Base-by-base conservation (phyloP, 805 yeast species). In the Lipomyces sp. region DNA sequence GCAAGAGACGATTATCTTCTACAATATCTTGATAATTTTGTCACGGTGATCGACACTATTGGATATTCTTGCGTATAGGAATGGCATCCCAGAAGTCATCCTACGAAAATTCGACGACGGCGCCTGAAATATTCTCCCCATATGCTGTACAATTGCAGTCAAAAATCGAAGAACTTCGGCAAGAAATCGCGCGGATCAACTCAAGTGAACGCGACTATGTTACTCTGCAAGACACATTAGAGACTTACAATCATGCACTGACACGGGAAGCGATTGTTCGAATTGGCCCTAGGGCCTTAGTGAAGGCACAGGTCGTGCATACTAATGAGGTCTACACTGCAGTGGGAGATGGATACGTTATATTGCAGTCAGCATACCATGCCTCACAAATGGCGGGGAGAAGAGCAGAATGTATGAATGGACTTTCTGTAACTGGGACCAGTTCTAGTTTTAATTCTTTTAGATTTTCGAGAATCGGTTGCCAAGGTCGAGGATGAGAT, bases 321-420 rank as follows among this genome's bases (percentile, higher is more conserved):
- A 69, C 72, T n/a, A 69, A 69, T 35, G 69, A 65, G 48, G 60
- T 69, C 15, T 58, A 42, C 24, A 56, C 64, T 7, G 39, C 55
- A 6, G 54, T 63, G n/a, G 72, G 72, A 30, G 71, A 58, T 30
- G 71, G 64, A 15, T 62, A 60, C 32, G 60, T 67, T 18, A 59
- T 64, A 33, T 59, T 59, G 53, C 62, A 59, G 33, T 69, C 72
- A 7, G 69, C 69, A 3, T 62, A 18, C 50, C 62, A 64, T 30
- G 71, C 72, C 2, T 58, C 63, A n/a, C 30, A 60, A 57, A 64
- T 62, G 62, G 70, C 66, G 2, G 67, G 56, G 7, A 32, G 69
- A 32, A 37, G 64, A 33, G 50, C 57, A 2, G 63, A 66, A 30
- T 8, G 71, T 65, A 57, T n/a, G 67, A 4, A 30, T 35, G 32